Evolutionary conservation across 106 monocot species (phyloP).

Genomic region (Acorus gramineus): DNA sequence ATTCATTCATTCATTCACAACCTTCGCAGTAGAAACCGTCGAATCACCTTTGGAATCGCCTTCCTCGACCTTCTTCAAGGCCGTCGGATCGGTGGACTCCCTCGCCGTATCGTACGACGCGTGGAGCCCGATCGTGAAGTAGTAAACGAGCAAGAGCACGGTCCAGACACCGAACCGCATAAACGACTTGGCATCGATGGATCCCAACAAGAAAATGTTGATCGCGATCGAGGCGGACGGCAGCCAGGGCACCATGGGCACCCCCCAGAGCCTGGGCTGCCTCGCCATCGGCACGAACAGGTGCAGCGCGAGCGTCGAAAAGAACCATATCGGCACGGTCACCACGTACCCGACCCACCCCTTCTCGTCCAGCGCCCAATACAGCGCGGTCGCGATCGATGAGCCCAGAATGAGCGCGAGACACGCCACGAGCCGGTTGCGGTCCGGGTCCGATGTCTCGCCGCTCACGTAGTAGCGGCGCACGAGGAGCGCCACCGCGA

Average conservation of each 20-base stretch:
- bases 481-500: conserved; percentile 62
- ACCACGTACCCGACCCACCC: conserved; percentile 38
- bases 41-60: neutral
- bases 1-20: no score
- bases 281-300: conserved; percentile 49
- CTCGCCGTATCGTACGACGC: conserved; percentile 68
- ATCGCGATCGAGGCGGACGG: conserved; percentile 63
- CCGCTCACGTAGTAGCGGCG: conserved; percentile 61
- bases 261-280: conserved; percentile 54
- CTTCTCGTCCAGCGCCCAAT: conserved; percentile 21
- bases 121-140: conserved; percentile 56
- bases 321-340: conserved; percentile 43
- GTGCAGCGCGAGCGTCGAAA: conserved; percentile 29
- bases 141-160: conserved; percentile 42
- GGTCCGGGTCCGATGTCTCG: conserved; percentile 24
- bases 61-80: conserved; percentile 15
- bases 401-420: conserved; percentile 32
- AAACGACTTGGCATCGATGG: conserved; percentile 64
- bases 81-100: conserved; percentile 1
- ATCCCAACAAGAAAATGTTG: conserved; percentile 65
- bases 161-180: conserved; percentile 60
- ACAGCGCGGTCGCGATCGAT: conserved; percentile 35
- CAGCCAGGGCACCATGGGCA: conserved; percentile 79
- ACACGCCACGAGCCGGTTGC: conserved; percentile 30
- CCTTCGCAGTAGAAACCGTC: no score